These are phyloP conservation scores for Mortierella sp. DNA, from an alignment of 371 early-diverging fungal species.

Conservation along the genomic window DNA sequence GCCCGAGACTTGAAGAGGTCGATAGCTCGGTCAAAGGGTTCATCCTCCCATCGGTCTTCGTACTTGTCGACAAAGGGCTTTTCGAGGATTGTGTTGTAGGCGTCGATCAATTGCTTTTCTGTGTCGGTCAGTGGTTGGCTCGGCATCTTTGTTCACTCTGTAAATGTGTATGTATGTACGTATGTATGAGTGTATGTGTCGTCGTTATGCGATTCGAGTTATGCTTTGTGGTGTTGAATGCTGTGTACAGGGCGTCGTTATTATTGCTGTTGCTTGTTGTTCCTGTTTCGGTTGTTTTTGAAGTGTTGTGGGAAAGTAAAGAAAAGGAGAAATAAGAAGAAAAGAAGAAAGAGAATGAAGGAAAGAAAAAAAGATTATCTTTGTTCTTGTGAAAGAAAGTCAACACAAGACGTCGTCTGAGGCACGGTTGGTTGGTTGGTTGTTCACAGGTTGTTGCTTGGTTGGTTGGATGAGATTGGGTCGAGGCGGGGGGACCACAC, in stretches of 20 bases:
- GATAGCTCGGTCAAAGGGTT: constrained; percentile 54
- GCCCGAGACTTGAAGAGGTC: constrained; percentile 57
- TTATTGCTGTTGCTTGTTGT: neutral
- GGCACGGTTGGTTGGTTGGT: constrained; percentile 4
- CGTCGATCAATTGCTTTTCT: constrained; percentile 48
- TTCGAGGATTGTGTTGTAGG: constrained; percentile 51
- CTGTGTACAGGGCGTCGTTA: neutral
- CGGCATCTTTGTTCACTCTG: constrained; percentile 14
- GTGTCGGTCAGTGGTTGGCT: constrained; percentile 50
- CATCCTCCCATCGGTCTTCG: constrained; percentile 56
- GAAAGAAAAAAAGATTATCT: neutral
- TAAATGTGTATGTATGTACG: neutral
- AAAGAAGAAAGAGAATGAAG: neutral
- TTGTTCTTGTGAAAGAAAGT: constrained; percentile 7
- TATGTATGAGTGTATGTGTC: neutral
- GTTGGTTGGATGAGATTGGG: neutral
- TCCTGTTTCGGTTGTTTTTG: neutral
- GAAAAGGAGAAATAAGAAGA: neutral
- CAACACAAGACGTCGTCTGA: neutral
- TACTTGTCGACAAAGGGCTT: constrained; percentile 56
- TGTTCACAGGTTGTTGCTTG: neutral
- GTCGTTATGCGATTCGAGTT: neutral
- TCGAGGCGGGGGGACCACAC: constrained; percentile 13
- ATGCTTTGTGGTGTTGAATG: neutral
- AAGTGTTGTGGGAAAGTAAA: neutral